phyloP scores from a whole-genome alignment of 148 eudicot species.

The Talinum fruticosum region DNA sequence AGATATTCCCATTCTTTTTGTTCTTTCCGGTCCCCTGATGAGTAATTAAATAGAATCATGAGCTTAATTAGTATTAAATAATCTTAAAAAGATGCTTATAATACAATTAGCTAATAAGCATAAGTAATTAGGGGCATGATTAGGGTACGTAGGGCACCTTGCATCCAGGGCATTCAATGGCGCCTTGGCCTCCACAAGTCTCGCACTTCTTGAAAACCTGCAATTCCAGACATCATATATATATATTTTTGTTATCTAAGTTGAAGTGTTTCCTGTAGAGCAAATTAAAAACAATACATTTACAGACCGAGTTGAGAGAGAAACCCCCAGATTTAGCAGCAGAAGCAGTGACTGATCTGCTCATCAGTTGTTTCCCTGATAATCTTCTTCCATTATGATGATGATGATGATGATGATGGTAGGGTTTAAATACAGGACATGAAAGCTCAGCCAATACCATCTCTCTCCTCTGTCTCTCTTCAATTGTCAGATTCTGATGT shows the following conservation, averaged over 20 bases:
- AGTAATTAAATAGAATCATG: neutral
- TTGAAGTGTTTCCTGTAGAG: no score
- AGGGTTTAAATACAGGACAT: neutral
- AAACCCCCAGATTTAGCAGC: constrained; percentile 57
- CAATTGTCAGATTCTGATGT: no score
- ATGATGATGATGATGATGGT: neutral
- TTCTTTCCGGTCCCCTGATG: constrained; percentile 85
- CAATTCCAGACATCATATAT: neutral
- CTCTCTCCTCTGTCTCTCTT: neutral
- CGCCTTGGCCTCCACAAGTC: constrained; percentile 72
- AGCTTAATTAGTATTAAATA: neutral
- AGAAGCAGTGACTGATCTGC: constrained; percentile 13
- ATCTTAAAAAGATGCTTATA: neutral
- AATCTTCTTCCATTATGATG: neutral
- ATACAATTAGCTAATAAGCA: no score
- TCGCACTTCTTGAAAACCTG: constrained; percentile 56
- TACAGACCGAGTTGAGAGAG: constrained; percentile 50
- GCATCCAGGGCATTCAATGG: constrained; percentile 86
- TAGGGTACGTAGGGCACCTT: constrained; percentile 51
- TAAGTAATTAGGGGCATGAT: neutral
- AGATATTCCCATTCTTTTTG: constrained; percentile 93
- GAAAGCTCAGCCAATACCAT: neutral
- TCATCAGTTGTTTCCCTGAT: neutral
- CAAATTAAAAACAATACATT: neutral
- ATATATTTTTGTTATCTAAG: no score